Percentiles rank a stretch among this genome's conserved stretches.
Evolutionary conservation across 1,139 yeast species (phyloP).

Genomic region (Saccharomyces hybrid): DNA sequence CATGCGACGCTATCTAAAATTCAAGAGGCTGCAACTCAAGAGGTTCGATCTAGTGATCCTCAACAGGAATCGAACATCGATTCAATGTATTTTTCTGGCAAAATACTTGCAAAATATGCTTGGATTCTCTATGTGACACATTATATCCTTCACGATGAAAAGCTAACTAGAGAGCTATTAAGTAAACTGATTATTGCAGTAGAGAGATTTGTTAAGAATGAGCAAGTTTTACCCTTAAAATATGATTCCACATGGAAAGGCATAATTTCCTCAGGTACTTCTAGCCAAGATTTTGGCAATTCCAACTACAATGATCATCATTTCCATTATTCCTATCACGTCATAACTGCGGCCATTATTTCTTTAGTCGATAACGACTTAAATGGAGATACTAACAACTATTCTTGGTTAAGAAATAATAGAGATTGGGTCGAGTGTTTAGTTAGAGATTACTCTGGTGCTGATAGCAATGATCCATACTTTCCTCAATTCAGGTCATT

Average conservation of each 20-base stretch:
- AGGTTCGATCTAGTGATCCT: slow-evolving; percentile 45
- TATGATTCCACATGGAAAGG: slow-evolving; percentile 72
- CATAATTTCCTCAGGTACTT: slow-evolving; percentile 54
- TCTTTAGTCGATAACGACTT: slow-evolving; percentile 44
- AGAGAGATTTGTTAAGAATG: slow-evolving; percentile 49
- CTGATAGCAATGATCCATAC: slow-evolving; percentile 44
- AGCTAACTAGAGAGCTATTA: slow-evolving; percentile 41
- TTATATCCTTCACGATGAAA: slow-evolving; percentile 44
- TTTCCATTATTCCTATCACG: slow-evolving; percentile 73
- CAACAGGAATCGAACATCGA: slow-evolving; percentile 55
- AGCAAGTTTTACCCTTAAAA: slow-evolving; percentile 47
- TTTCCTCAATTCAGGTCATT: slow-evolving; percentile 74
- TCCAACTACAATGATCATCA: slow-evolving; percentile 75
- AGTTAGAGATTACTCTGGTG: slow-evolving; percentile 66
- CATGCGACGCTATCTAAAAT: slow-evolving; percentile 38
- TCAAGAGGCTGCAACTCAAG: slow-evolving; percentile 42
- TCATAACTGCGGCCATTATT: slow-evolving; percentile 63
- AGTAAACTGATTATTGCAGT: slow-evolving; percentile 52
- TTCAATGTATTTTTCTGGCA: slow-evolving; percentile 72
- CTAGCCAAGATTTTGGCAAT: slow-evolving; percentile 61
- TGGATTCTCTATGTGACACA: slow-evolving; percentile 58
- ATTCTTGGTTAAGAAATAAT: slow-evolving; percentile 46
- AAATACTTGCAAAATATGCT: slow-evolving; percentile 66
- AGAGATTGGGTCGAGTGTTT: slow-evolving; percentile 51
- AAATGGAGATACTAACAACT: slow-evolving; percentile 29